phyloP scores from a whole-genome alignment of 345 rosid species.

The Eucalyptus victrix region DNA sequence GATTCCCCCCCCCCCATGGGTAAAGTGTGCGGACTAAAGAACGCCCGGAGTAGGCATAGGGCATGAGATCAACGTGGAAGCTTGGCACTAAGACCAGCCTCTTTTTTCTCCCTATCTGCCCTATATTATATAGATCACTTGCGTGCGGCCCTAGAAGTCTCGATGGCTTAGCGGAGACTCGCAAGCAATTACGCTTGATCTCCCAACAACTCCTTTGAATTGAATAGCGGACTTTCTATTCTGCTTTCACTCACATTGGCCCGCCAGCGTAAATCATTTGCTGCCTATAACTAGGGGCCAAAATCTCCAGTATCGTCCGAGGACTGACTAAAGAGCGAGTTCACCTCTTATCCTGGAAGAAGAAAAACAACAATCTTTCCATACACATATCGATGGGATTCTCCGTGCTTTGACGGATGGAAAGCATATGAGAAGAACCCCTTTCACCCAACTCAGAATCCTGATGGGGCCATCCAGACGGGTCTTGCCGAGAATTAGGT shows the following conservation, averaged over 20 bases:
- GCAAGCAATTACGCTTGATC: background rate
- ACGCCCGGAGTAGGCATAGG: background rate
- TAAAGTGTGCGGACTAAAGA: background rate
- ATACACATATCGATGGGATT: background rate
- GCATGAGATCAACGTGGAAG: background rate
- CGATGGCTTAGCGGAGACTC: background rate
- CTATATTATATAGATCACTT: background rate
- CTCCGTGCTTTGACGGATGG: conserved; percentile 18
- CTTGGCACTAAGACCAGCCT: background rate
- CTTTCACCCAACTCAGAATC: conserved; percentile 5
- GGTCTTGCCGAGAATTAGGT: conserved; percentile 32
- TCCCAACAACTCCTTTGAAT: background rate
- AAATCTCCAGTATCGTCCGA: background rate
- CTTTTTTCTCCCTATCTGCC: background rate
- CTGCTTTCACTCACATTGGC: background rate
- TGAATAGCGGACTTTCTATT: background rate
- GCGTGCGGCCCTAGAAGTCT: background rate
- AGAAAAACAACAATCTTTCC: background rate
- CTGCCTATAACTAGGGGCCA: background rate
- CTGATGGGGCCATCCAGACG: conserved; percentile 19
- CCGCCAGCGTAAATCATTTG: background rate
- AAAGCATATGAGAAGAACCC: conserved; percentile 19
- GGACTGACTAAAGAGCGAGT: background rate
- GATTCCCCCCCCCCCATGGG: no score
- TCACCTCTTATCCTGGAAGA: background rate